Evolutionary conservation across 176 grass and related monocot species (phyloP), one percentile per base, ranked within the genome.

Genomic region (Oryza brachyantha): DNA sequence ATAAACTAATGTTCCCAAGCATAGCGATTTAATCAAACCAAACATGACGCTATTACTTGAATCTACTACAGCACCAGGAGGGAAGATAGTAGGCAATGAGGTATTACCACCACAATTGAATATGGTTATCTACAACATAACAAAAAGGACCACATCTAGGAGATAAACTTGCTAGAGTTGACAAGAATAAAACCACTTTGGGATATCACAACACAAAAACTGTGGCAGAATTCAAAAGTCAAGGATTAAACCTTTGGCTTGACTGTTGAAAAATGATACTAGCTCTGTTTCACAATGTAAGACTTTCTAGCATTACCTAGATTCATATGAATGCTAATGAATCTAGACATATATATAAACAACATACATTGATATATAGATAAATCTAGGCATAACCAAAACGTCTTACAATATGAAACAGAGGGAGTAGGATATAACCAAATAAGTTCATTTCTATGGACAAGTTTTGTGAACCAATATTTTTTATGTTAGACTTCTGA

Each of bases 171-270:
- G 19, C 19, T 34, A 25, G 29, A 10, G 50, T 43, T 31, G 68
- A 60, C 43, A 83, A 67, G 67, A 37, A 59, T 8, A 22, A 8
- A 72, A 68, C 14, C 38, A 74, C 42, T 34, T 64, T 35, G 1
- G 54, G 3, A 71, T 38, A 26, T 69, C 17, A 62, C 37, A 81
- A 31, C 29, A 74, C 3, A 8, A 31, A 70, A 68, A 0, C 26
- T 74, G 52, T 81, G 70, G 63, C 24, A n/a, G 5, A 70, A 58
- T 72, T 72, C 5, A 43, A 79, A 78, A 83, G 59, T 58, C 1
- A 58, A 78, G 2, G 6, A 62, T 45, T 12, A 4, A 16, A 45
- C 6, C 2, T 45, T 45, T 45, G 42, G 16, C 3, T 13, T 45
- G 13, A 0, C 12, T 45, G 13, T 45, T 41, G 4, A 32, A 32